Percentiles rank a stretch among this genome's conserved stretches.
These are phyloP conservation scores for Posidonia oceanica DNA, from an alignment of 116 monocot genomes.

Conservation along the genomic window DNA sequence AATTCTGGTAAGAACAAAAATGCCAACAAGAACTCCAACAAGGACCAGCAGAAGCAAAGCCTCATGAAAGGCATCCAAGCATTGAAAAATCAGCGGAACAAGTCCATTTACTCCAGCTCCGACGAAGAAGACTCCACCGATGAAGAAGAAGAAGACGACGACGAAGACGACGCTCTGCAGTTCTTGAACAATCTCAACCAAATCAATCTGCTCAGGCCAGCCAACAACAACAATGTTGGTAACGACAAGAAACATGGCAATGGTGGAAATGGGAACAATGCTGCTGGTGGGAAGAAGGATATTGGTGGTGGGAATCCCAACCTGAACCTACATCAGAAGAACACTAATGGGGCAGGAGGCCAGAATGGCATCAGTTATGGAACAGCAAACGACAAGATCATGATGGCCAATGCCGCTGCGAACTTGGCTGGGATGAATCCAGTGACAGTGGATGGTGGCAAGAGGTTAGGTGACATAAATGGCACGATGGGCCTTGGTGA, in stretches of 20 bases:
- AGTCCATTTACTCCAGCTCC: conserved; percentile 13
- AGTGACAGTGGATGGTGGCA: not conserved
- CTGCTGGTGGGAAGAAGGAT: not conserved
- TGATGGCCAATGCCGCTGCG: not conserved
- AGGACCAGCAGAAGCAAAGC: conserved; percentile 20
- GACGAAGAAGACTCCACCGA: conserved; percentile 24
- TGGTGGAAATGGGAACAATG: not conserved
- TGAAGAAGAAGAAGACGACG: conserved; percentile 15
- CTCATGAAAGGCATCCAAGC: conserved; percentile 47
- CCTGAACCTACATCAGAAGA: not conserved
- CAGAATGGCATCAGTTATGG: conserved; percentile 2
- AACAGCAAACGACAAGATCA: conserved; percentile 13
- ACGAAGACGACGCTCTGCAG: conserved; percentile 13
- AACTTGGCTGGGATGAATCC: conserved; percentile 5
- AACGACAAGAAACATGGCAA: conserved; percentile 5
- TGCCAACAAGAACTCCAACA: conserved; percentile 20
- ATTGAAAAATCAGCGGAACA: conserved; percentile 41
- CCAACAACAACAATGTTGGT: not conserved
- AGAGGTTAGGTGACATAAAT: conserved; percentile 15
- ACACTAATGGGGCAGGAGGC: conserved; percentile 1
- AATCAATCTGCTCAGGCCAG: conserved; percentile 6
- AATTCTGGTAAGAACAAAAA: conserved; percentile 7
- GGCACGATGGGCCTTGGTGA: conserved; percentile 12
- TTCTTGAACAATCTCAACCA: conserved; percentile 22
- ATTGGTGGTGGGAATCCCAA: conserved; percentile 2